A percentile compares a stretch with the other conserved stretches of the same genome.
phyloP scores from a whole-genome alignment of 345 rosid genomes.

The Hibiscus tridactylites region DNA sequence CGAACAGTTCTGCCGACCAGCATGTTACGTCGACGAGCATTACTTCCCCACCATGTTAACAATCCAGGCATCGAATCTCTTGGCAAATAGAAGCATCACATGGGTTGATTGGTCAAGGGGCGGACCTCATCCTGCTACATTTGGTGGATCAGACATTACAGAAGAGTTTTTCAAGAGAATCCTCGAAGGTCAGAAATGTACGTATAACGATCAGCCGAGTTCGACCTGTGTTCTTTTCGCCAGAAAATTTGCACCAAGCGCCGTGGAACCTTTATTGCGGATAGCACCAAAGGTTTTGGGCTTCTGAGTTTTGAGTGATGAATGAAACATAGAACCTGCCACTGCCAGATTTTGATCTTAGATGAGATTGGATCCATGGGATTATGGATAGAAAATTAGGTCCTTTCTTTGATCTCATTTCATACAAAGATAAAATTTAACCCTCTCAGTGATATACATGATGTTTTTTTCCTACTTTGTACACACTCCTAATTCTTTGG shows the following conservation, averaged over 20 bases:
- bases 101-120: slow-evolving; percentile 99
- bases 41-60: slow-evolving; percentile 91
- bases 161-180: slow-evolving; percentile 54
- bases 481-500: background rate
- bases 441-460: background rate
- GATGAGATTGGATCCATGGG: background rate
- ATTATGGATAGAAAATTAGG: background rate
- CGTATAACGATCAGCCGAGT: slow-evolving; percentile 42
- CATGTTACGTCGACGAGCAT: slow-evolving; percentile 92
- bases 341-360: background rate
- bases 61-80: slow-evolving; percentile 42
- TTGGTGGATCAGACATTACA: slow-evolving; percentile 60
- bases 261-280: slow-evolving; percentile 50
- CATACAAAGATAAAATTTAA: background rate
- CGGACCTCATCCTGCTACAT: slow-evolving; percentile 88
- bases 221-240: slow-evolving; percentile 60
- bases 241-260: slow-evolving; percentile 76
- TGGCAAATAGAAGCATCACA: slow-evolving; percentile 83
- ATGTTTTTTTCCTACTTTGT: background rate
- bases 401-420: background rate
- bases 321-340: background rate
- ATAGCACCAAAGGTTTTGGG: slow-evolving; percentile 44
- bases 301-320: slow-evolving; percentile 15
- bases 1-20: slow-evolving; percentile 65
- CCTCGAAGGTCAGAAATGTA: slow-evolving; percentile 34